Conservation (phyloP, 352 stramenopile species). For the Aphanomyces euteiches region DNA sequence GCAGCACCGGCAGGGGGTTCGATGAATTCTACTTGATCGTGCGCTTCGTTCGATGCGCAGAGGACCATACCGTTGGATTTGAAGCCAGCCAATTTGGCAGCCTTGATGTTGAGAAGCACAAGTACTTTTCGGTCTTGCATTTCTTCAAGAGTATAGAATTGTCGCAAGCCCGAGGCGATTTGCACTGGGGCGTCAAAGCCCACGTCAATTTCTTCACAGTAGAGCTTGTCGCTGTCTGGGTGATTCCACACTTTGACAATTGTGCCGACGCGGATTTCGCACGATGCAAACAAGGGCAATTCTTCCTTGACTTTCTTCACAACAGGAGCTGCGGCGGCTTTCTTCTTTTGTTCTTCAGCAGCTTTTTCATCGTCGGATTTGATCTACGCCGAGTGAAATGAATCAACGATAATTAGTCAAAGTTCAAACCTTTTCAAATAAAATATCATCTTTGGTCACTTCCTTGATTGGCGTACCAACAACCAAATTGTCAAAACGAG, state of each 20-base stretch:
- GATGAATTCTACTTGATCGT: slow-evolving; percentile 93
- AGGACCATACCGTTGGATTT: slow-evolving; percentile 97
- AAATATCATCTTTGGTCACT: slow-evolving; percentile 90
- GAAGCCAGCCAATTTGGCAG: slow-evolving; percentile 95
- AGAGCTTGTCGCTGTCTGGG: slow-evolving; percentile 92
- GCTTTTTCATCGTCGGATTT: slow-evolving; percentile 68
- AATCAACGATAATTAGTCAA: background rate
- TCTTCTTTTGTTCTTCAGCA: slow-evolving; percentile 46
- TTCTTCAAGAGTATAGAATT: slow-evolving; percentile 94
- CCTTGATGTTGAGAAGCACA: slow-evolving; percentile 98
- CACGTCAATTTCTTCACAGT: slow-evolving; percentile 99
- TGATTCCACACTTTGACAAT: slow-evolving; percentile 82
- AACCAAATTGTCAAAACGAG: slow-evolving; percentile 90
- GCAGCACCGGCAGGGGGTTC: slow-evolving; percentile 88
- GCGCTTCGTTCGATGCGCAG: slow-evolving; percentile 84
- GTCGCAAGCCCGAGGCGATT: slow-evolving; percentile 93
- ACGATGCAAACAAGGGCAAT: slow-evolving; percentile 61
- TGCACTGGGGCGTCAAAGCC: slow-evolving; percentile 91
- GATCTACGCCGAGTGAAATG: background rate
- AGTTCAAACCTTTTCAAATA: slow-evolving; percentile 90
- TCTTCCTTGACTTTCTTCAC: slow-evolving; percentile 49
- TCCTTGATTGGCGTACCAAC: slow-evolving; percentile 59
- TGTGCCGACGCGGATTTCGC: slow-evolving; percentile 78
- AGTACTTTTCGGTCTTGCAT: slow-evolving; percentile 94
- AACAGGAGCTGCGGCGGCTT: slow-evolving; percentile 35